Evolutionary conservation across 352 stramenopile genomes (phyloP), one percentile per base, ranked within the genome.

Genomic region (Globisporangium sylvaticum): DNA sequence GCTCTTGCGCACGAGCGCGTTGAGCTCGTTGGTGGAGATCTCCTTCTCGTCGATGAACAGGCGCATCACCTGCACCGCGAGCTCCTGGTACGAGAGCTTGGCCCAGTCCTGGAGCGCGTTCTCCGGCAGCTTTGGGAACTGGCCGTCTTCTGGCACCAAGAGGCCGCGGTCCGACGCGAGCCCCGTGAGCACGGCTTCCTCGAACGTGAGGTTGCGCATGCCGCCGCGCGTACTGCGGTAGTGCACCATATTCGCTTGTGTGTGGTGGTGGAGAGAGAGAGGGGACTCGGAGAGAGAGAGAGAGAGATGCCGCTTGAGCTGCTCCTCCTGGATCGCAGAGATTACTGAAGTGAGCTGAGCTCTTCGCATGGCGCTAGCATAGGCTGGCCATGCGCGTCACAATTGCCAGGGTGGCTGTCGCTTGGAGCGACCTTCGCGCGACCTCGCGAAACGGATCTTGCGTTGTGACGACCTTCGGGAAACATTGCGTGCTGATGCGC

Each of bases 11-110:
- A 99, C 87, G 70, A 99, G 94, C 31, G 88, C 79, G 55, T 79
- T 68, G 58, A 99, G 86, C 62, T 98, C 87, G 3, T 76, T 71
- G 9, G 77, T 80, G 10, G 95, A 96, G 65, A 99, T 97, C 79
- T 99, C 93, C 72, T 92, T 87, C 44, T 97, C 88, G 65, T 96
- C 87, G 58, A 99, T 97, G 83, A 98, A 99, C 60, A 98, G 92
- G 1, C 87, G 84, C 87, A 99, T 98, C 58, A 99, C 90, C 62
- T 98, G 86, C 32, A 95, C 84, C 0, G 96, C 93, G 62, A 99
- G 79, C 53, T 98, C 92, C 64, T 95, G 79, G 79, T 98, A 99
- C 64, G 86, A 92, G n/a, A 99, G 82, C 50, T 70, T 77, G 44
- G 93, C 79, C 94, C 95, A 97, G 65, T 85, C 78, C 34, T 83